Evolutionary conservation across 2,329 filamentous ascomycete genomes (phyloP).

Genomic region (Aspergillus udagawae): DNA sequence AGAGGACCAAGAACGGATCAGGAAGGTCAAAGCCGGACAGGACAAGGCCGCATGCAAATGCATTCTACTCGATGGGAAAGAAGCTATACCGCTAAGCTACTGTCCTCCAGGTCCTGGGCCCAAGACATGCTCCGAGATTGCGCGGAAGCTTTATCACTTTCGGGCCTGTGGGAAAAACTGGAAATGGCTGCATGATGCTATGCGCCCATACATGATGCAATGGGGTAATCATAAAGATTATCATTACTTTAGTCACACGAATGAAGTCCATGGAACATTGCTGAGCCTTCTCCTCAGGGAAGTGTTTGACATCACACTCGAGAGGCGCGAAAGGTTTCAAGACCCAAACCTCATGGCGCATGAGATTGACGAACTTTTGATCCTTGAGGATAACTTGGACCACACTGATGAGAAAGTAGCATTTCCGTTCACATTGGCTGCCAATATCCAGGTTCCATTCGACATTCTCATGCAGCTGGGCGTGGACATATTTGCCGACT

Average conservation of each 20-base stretch:
- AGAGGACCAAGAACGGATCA: neutral
- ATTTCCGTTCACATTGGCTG: slow-evolving; percentile 32
- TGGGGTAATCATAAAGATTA: too few species aligned
- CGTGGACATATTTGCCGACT: slow-evolving; percentile 35
- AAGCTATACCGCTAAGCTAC: slow-evolving; percentile 4
- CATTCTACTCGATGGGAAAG: neutral
- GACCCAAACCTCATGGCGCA: slow-evolving; percentile 27
- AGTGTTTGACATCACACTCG: slow-evolving; percentile 34
- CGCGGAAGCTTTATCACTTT: slow-evolving; percentile 26
- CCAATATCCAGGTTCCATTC: slow-evolving; percentile 36
- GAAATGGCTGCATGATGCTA: slow-evolving; percentile 33
- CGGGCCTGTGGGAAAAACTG: slow-evolving; percentile 29
- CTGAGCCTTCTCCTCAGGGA: slow-evolving; percentile 33
- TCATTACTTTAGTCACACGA: slow-evolving; percentile 18
- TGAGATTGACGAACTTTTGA: slow-evolving; percentile 33
- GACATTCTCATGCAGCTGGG: slow-evolving; percentile 32
- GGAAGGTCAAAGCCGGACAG: slow-evolving; percentile 1
- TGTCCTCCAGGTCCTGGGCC: slow-evolving; percentile 3
- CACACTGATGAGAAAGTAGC: slow-evolving; percentile 8
- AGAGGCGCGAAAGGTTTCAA: slow-evolving; percentile 18
- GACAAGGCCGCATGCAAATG: slow-evolving; percentile 8
- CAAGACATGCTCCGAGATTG: slow-evolving; percentile 23
- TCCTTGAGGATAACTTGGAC: slow-evolving; percentile 18
- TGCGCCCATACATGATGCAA: slow-evolving; percentile 19
- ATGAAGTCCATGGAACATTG: slow-evolving; percentile 30